These are phyloP conservation scores for Cyberlindnera mississippiensis DNA, from an alignment of 805 yeast species.

Conservation along the genomic window DNA sequence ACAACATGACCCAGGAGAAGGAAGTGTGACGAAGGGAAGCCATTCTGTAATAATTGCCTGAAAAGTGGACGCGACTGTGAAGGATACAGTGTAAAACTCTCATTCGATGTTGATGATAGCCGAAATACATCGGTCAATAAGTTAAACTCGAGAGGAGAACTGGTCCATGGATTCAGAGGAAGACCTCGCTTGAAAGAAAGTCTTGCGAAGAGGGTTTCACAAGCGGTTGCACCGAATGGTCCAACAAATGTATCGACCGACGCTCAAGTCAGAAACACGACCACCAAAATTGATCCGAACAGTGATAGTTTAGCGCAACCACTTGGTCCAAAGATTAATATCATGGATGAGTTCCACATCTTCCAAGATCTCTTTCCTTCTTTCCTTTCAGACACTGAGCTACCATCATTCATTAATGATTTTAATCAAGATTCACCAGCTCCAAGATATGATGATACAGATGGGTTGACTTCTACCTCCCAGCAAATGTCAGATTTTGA, in stretches of 20 bases:
- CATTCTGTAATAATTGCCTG: conserved; percentile 45
- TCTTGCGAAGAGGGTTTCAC: conserved; percentile 23
- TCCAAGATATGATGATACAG: not conserved
- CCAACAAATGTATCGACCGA: not conserved
- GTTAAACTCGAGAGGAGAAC: conserved; percentile 32
- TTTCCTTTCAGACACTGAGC: conserved; percentile 14
- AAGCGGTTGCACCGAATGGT: not conserved
- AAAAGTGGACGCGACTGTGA: conserved; percentile 43
- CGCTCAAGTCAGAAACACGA: too few species aligned
- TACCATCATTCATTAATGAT: conserved; percentile 17
- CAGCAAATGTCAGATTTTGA: conserved; percentile 36
- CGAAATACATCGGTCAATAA: conserved; percentile 27
- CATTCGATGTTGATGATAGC: conserved; percentile 49
- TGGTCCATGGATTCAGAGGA: conserved; percentile 40
- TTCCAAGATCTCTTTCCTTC: conserved; percentile 28
- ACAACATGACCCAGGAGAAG: conserved; percentile 35
- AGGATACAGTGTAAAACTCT: conserved; percentile 45
- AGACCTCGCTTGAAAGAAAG: conserved; percentile 38
- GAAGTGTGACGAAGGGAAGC: conserved; percentile 55
- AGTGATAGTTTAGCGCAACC: too few species aligned
- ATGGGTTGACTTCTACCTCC: not conserved
- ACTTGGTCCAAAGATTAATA: conserved; percentile 7
- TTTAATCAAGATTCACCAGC: conserved; percentile 4
- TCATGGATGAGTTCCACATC: conserved; percentile 24
- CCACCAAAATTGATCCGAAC: too few species aligned